A percentile compares a stretch with the other conserved stretches of the same genome.
Evolutionary conservation across 805 yeast species (phyloP).

Genomic region (Candida coleopterorum): DNA sequence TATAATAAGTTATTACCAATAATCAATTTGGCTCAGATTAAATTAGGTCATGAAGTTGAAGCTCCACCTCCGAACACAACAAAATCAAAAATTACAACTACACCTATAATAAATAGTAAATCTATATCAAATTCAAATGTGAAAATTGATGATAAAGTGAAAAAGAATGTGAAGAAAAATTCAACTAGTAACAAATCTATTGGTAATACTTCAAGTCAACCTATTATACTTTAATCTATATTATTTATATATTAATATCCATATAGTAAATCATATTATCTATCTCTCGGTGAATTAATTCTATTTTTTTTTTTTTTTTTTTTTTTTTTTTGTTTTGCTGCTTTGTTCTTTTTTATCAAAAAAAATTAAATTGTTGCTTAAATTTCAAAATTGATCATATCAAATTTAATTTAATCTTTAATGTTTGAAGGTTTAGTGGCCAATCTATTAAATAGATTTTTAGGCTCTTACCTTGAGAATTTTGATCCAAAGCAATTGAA

Average conservation of each 20-base stretch:
- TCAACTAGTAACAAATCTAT: conserved; percentile 3
- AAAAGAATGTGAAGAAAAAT: conserved; percentile 2
- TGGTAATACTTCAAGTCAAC: conserved; percentile 2
- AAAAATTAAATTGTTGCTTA: neutral
- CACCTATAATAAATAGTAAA: conserved; percentile 5
- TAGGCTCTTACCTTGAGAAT: conserved; percentile 82
- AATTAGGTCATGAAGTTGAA: conserved; percentile 48
- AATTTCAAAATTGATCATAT: neutral
- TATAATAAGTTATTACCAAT: conserved; percentile 47
- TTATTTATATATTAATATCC: neutral
- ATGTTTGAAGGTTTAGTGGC: conserved; percentile 71
- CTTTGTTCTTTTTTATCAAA: too few relatives aligned
- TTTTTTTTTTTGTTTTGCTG: too few relatives aligned
- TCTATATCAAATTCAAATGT: neutral
- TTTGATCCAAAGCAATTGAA: conserved; percentile 93
- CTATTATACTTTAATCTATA: conserved; percentile 5
- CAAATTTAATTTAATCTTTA: neutral
- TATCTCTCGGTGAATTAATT: neutral
- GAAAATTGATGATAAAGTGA: neutral
- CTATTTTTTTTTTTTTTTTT: too few relatives aligned
- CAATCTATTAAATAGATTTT: conserved; percentile 52
- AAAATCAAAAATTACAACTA: conserved; percentile 3
- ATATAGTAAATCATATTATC: neutral
- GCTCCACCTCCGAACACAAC: conserved; percentile 21
- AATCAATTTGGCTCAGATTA: conserved; percentile 46